Conservation (phyloP, 176 grass and related monocot genomes). For the Aegilops speltoides region DNA sequence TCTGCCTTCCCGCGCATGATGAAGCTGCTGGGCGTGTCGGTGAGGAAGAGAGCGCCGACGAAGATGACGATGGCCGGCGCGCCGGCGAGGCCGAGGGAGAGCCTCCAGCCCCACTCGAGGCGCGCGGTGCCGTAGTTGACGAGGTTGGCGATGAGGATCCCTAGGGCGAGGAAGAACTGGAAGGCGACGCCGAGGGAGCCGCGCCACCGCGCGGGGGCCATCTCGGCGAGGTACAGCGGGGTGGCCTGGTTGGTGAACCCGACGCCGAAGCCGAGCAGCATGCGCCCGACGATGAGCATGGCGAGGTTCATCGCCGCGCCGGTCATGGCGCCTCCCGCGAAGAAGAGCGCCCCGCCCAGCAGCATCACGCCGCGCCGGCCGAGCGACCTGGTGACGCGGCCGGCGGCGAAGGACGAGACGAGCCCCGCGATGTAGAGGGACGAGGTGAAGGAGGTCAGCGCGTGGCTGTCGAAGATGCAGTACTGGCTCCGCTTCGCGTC, state of each 20-base stretch:
- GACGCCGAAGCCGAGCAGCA: slow-evolving; percentile 13
- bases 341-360: neutral
- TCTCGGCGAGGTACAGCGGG: slow-evolving; percentile 67
- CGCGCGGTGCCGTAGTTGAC: slow-evolving; percentile 56
- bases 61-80: slow-evolving; percentile 59
- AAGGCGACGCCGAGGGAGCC: slow-evolving; percentile 54
- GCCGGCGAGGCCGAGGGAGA: slow-evolving; percentile 77
- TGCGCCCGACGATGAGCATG: neutral
- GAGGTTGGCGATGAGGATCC: slow-evolving; percentile 53
- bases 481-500: slow-evolving; percentile 44
- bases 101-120: slow-evolving; percentile 62
- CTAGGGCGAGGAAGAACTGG: slow-evolving; percentile 69
- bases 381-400: slow-evolving; percentile 54
- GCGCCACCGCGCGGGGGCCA: slow-evolving; percentile 63
- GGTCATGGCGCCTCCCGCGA: neutral
- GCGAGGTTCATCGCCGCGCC: slow-evolving; percentile 2
- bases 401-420: slow-evolving; percentile 42
- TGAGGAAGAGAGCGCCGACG: slow-evolving; percentile 61
- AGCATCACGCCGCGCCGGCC: slow-evolving; percentile 58
- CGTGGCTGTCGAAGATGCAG: slow-evolving; percentile 60
- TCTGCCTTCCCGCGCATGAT: slow-evolving; percentile 48
- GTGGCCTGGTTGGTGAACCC: slow-evolving; percentile 10
- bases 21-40: slow-evolving; percentile 82
- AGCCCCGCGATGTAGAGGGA: slow-evolving; percentile 68
- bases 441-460: slow-evolving; percentile 67